Base-by-base conservation (phyloP, 2,329 filamentous ascomycete species). In the Xylariaceae sp. region DNA sequence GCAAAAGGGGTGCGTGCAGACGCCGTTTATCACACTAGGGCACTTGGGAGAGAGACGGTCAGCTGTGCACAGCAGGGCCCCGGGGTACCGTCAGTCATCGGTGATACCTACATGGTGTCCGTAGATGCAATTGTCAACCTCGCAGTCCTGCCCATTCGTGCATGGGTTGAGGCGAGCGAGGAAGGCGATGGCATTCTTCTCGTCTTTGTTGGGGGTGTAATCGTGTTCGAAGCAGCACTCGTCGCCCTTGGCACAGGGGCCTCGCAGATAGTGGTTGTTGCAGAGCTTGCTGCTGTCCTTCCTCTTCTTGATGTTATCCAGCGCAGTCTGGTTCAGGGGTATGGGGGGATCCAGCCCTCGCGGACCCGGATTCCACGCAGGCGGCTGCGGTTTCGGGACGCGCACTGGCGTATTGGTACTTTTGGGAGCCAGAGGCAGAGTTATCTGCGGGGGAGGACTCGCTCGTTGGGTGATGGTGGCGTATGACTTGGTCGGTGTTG, bases 201-300 rank as follows among this genome's bases (percentile, higher is more conserved):
- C 75, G 3, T 77, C 72, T 15, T 61, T 55, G 5, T 60, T 67
- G 3, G 69, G 64, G 41, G 61, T 67, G 46, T 76, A 70, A 29
- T 67, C 58, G 51, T 80, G 75, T 37, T 72, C 68, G 45, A 77
- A 80, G 31, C 57, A 60, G 54, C 75, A 80, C 5, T 61, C 57
- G n/a, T 65, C 59, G 8, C 63, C 64, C 44, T 75, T 77, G 30
- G 60, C 50, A 44, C 75, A 80, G 1, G 68, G 68, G 0, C 72
- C 73, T 13, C 72, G 63, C 19, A 80, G 62, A 46, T 74, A 78
- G 46, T 76, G 71, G 31, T 75, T 75, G 50, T 79, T 79, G 60
- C 75, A 80, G 6, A 77, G 57, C 53, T 78, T 78, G 40, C 69
- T 64, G 43, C 56, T 58, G 19, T 68, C 68, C 35, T 67, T 69